phyloP scores from a whole-genome alignment of 2,329 filamentous ascomycete species.

The Curvularia verruculosa region DNA sequence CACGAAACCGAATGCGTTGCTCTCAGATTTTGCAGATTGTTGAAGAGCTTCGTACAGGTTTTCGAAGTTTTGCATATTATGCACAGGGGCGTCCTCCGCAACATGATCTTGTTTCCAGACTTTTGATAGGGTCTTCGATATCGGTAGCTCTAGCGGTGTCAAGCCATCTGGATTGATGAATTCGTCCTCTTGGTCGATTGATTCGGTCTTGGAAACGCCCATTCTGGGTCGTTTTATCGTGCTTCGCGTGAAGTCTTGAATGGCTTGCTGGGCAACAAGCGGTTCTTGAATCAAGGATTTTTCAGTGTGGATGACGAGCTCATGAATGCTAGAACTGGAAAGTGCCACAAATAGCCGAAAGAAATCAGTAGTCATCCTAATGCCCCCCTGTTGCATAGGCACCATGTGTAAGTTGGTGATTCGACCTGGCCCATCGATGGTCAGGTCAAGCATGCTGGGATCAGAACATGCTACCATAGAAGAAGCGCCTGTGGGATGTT shows the following conservation, averaged over 20 bases:
- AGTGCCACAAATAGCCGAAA: constrained; percentile 33
- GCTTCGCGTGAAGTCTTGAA: constrained; percentile 31
- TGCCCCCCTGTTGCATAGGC: constrained; percentile 30
- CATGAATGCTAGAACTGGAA: constrained; percentile 35
- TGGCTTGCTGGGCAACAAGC: neutral
- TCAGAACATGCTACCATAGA: constrained; percentile 32
- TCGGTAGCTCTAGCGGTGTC: constrained; percentile 15
- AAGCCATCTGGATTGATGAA: constrained; percentile 40
- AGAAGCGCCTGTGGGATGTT: constrained; percentile 11
- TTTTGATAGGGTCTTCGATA: constrained; percentile 15
- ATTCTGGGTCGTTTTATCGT: constrained; percentile 14
- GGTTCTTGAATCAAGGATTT: constrained; percentile 4
- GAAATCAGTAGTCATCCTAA: constrained; percentile 27
- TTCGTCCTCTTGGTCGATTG: constrained; percentile 28
- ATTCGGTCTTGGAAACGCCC: constrained; percentile 1
- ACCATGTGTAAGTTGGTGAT: constrained; percentile 30
- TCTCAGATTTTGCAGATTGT: neutral
- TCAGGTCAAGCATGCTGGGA: constrained; percentile 30
- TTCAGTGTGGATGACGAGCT: constrained; percentile 28
- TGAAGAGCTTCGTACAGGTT: constrained; percentile 25
- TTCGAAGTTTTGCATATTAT: constrained; percentile 14
- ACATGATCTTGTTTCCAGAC: constrained; percentile 3
- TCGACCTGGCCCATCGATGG: constrained; percentile 9
- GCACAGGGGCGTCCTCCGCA: neutral
- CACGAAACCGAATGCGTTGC: neutral